phyloP scores from a whole-genome alignment of 495 filamentous ascomycete species.

The Penicillium verhagenii region DNA sequence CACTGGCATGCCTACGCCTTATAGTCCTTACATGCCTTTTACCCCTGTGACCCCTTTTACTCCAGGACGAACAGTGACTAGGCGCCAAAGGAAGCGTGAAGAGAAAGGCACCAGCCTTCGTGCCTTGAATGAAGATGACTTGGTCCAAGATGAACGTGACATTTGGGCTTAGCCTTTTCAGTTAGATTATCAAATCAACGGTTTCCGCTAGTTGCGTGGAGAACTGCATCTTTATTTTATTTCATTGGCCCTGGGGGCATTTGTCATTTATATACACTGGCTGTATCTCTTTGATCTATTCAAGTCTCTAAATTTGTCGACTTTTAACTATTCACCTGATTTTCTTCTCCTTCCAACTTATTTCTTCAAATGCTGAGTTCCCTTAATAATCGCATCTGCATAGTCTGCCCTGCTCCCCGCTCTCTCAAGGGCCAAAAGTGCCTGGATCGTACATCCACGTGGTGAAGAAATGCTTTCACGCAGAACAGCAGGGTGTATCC shows the following conservation, averaged over 20 bases:
- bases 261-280: slow-evolving; percentile 10
- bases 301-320: neutral
- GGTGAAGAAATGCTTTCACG: slow-evolving; percentile 39
- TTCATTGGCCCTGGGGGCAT: neutral
- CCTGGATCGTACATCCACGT: slow-evolving; percentile 37
- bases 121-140: slow-evolving; percentile 45
- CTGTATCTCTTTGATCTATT: slow-evolving; percentile 8
- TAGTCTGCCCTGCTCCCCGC: slow-evolving; percentile 28
- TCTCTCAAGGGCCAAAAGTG: slow-evolving; percentile 32
- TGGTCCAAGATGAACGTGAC: slow-evolving; percentile 54
- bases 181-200: neutral
- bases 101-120: slow-evolving; percentile 38
- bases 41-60: slow-evolving; percentile 86
- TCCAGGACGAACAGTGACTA: slow-evolving; percentile 70
- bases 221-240: neutral
- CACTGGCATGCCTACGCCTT: slow-evolving; percentile 77
- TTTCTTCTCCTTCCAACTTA: neutral
- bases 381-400: slow-evolving; percentile 24
- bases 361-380: slow-evolving; percentile 23
- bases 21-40: slow-evolving; percentile 90
- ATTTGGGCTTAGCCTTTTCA: slow-evolving; percentile 47
- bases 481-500: slow-evolving; percentile 32
- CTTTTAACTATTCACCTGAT: neutral
- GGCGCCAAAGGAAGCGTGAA: slow-evolving; percentile 65
- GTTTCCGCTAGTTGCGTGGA: neutral